These are phyloP conservation scores for Phyllosticta capitalensis DNA, from an alignment of 2,329 filamentous ascomycete genomes.

Conservation along the genomic window DNA sequence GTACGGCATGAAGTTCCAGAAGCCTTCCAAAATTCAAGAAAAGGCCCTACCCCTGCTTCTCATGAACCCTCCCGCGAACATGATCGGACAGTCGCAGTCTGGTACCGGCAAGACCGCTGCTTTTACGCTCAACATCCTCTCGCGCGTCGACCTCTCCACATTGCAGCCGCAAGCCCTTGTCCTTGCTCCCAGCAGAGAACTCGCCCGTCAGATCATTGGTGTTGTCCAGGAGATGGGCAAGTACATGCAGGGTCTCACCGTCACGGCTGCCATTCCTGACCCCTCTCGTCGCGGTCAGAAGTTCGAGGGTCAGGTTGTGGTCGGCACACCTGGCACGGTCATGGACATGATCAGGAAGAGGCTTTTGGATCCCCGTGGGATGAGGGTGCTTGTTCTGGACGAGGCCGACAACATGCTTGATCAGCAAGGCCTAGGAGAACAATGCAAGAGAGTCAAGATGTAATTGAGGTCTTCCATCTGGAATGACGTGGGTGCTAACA, in stretches of 20 bases:
- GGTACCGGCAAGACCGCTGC: conserved; percentile 97
- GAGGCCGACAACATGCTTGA: conserved; percentile 99
- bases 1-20: conserved; percentile 73
- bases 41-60: conserved; percentile 85
- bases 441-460: conserved; percentile 84
- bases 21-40: conserved; percentile 97
- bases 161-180: conserved; percentile 75
- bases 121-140: conserved; percentile 86
- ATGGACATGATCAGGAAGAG: conserved; percentile 74
- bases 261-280: conserved; percentile 77
- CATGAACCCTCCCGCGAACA: conserved; percentile 74
- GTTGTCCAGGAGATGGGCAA: conserved; percentile 78
- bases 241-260: conserved; percentile 65
- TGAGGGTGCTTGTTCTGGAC: conserved; percentile 83
- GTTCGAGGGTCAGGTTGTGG: conserved; percentile 69
- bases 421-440: conserved; percentile 87
- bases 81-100: conserved; percentile 98
- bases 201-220: conserved; percentile 86
- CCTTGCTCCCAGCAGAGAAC: conserved; percentile 84
- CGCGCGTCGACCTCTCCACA: conserved; percentile 66
- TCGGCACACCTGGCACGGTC: conserved; percentile 90
- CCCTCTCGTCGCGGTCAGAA: conserved; percentile 57
- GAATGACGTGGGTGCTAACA: conserved; percentile 23
- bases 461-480: conserved; percentile 36
- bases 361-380: conserved; percentile 59